Percentiles rank a stretch among this genome's conserved stretches.
phyloP scores from a whole-genome alignment of 441 rosid species.

The Mallotus japonicus region DNA sequence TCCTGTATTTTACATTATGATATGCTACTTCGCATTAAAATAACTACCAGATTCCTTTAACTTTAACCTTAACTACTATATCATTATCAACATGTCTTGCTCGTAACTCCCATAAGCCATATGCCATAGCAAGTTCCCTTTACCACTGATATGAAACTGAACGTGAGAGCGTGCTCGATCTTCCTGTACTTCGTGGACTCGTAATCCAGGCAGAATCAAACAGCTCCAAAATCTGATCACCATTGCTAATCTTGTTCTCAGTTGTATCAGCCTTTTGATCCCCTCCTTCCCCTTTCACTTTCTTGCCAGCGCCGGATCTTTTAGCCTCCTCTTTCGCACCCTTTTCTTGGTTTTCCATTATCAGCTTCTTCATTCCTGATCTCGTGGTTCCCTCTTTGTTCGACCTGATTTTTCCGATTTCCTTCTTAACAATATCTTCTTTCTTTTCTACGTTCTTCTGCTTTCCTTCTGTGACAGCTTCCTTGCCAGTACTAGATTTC shows the following conservation, averaged over 20 bases:
- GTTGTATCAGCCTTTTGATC: conserved; percentile 16
- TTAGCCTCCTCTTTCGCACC: not conserved
- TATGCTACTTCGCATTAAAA: not conserved
- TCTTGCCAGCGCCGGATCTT: not conserved
- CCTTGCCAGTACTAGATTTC: not conserved
- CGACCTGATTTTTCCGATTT: not conserved
- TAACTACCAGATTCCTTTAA: not conserved
- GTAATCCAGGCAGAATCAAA: conserved; percentile 52
- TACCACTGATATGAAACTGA: conserved; percentile 27
- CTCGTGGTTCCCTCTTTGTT: not conserved
- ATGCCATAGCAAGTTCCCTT: not conserved
- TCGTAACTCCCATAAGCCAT: too few relatives aligned
- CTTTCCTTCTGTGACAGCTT: not conserved
- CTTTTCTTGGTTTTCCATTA: not conserved
- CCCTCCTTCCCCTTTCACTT: conserved; percentile 7
- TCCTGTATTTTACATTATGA: too few relatives aligned
- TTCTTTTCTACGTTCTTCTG: not conserved
- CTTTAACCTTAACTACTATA: too few relatives aligned
- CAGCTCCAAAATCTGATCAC: conserved; percentile 44
- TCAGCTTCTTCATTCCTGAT: not conserved
- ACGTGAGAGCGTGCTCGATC: conserved; percentile 22
- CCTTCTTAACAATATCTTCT: not conserved
- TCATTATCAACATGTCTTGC: too few relatives aligned
- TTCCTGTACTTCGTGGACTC: conserved; percentile 30
- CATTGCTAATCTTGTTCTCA: conserved; percentile 14